Percentiles rank a stretch among this genome's conserved stretches.
These are phyloP conservation scores for Rhododendron williamsianum DNA, from an alignment of 148 eudicot genomes.

Conservation along the genomic window DNA sequence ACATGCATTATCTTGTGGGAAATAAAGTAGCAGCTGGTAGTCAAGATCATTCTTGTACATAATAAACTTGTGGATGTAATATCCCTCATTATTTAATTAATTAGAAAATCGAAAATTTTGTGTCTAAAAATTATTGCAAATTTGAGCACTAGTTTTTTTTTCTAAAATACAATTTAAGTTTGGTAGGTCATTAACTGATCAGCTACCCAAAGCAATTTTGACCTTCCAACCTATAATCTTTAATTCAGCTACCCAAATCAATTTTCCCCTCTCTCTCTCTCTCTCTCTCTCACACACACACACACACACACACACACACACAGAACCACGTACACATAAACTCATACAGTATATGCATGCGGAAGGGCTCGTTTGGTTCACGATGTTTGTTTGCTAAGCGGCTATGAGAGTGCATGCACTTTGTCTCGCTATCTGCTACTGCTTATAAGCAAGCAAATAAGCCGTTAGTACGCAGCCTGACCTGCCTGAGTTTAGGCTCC, in stretches of 20 bases:
- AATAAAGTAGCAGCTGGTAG: neutral
- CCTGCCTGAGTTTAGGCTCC: too few relatives aligned
- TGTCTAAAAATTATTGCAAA: neutral
- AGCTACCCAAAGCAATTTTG: neutral
- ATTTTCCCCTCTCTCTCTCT: neutral
- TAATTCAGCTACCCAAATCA: neutral
- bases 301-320: too few relatives aligned
- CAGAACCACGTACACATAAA: too few relatives aligned
- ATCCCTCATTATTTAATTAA: neutral
- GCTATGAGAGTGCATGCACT: too few relatives aligned
- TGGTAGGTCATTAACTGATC: neutral
- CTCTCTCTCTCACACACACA: too few relatives aligned
- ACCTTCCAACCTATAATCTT: neutral
- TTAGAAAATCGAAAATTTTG: neutral
- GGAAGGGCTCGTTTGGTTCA: too few relatives aligned
- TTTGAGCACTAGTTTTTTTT: neutral
- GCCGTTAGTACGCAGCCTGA: too few relatives aligned
- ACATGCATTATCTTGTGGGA: neutral
- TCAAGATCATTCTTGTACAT: neutral
- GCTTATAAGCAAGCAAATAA: too few relatives aligned
- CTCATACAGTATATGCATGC: too few relatives aligned
- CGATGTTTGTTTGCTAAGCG: too few relatives aligned
- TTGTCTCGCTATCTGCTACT: too few relatives aligned
- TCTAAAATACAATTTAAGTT: neutral
- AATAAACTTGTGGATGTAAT: neutral